Conservation (phyloP, 768 basidiomycete genomes). For the Lyophyllum atratum region DNA sequence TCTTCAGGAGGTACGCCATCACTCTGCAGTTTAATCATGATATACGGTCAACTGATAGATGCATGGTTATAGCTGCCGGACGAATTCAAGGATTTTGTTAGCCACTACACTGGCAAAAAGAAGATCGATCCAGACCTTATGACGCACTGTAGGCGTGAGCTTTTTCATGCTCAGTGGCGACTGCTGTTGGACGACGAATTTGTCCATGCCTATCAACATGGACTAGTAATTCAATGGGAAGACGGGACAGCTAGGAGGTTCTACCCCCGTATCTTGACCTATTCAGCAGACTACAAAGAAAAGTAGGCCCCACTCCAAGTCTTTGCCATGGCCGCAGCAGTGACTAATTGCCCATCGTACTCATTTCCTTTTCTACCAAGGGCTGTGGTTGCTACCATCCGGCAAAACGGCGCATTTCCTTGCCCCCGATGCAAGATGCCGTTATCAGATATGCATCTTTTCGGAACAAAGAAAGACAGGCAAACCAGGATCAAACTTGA, state of each 20-base stretch:
- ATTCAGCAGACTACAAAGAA: constrained; percentile 35
- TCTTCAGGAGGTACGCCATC: constrained; percentile 19
- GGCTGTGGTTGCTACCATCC: background rate
- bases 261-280: constrained; percentile 29
- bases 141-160: constrained; percentile 27
- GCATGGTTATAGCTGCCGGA: background rate
- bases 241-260: constrained; percentile 26
- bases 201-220: constrained; percentile 25
- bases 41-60: background rate
- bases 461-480: background rate
- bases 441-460: background rate
- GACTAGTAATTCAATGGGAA: constrained; percentile 27
- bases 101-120: background rate
- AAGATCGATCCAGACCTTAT: constrained; percentile 7
- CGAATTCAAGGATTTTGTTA: background rate
- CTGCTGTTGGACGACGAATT: constrained; percentile 28
- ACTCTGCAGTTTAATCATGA: background rate
- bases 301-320: constrained; percentile 20
- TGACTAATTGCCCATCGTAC: background rate
- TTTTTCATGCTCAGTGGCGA: constrained; percentile 27
- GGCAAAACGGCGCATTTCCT: background rate
- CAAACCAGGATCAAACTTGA: background rate
- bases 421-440: background rate
- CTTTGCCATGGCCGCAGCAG: too few species aligned
- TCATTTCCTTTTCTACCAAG: background rate